These are phyloP conservation scores for Aspergillus sp. DNA, from an alignment of 2,329 filamentous ascomycete species.

Conservation along the genomic window DNA sequence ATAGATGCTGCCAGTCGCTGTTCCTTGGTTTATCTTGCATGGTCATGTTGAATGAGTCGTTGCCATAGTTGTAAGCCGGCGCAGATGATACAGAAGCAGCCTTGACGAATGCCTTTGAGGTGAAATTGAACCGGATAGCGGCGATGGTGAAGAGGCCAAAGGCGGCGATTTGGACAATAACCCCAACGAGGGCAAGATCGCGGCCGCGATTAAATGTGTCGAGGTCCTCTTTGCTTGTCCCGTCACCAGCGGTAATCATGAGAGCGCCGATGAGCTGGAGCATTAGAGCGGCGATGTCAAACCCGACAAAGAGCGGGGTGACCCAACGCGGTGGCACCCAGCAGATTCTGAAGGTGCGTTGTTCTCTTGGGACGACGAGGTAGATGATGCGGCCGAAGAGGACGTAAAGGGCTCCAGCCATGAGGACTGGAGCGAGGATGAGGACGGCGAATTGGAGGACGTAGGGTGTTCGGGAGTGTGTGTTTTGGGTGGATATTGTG, in stretches of 20 bases:
- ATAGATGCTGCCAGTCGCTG: slow-evolving; percentile 32
- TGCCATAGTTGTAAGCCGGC: slow-evolving; percentile 7
- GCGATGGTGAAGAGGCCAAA: slow-evolving; percentile 50
- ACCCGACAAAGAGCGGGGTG: slow-evolving; percentile 45
- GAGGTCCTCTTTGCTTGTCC: slow-evolving; percentile 16
- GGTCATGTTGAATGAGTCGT: background rate
- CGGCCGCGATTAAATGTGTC: slow-evolving; percentile 38
- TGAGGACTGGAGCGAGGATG: slow-evolving; percentile 41
- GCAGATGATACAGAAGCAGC: slow-evolving; percentile 25
- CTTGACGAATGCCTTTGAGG: slow-evolving; percentile 38
- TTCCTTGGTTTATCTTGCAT: slow-evolving; percentile 16
- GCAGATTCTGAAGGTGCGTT: slow-evolving; percentile 34
- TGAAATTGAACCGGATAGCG: slow-evolving; percentile 50
- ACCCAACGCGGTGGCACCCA: slow-evolving; percentile 37
- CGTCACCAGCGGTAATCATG: slow-evolving; percentile 39
- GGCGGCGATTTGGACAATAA: slow-evolving; percentile 45
- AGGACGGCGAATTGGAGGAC: slow-evolving; percentile 40
- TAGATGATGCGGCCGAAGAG: slow-evolving; percentile 43
- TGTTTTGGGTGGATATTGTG: slow-evolving; percentile 29
- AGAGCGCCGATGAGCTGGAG: slow-evolving; percentile 41
- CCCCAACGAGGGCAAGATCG: slow-evolving; percentile 41
- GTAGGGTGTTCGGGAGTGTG: slow-evolving; percentile 25
- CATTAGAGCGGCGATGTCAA: slow-evolving; percentile 40
- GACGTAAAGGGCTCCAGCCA: slow-evolving; percentile 43
- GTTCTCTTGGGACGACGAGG: slow-evolving; percentile 35